These are phyloP conservation scores for Scutellaria baicalensis DNA, from an alignment of 257 asterid species.

Conservation along the genomic window DNA sequence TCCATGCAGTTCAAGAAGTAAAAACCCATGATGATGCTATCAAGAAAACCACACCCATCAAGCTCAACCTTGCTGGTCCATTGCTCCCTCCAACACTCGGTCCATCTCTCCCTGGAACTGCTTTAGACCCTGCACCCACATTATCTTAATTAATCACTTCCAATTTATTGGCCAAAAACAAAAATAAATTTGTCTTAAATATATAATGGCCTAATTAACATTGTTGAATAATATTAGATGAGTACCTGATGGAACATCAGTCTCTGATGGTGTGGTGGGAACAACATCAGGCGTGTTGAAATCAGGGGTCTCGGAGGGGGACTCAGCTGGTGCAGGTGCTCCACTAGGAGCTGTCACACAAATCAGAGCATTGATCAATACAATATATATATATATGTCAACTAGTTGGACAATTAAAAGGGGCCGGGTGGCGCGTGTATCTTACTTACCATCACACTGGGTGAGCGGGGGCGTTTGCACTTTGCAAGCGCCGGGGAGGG, in stretches of 20 bases:
- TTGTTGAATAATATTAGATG: neutral
- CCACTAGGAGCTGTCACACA: constrained; percentile 15
- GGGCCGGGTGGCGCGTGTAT: neutral
- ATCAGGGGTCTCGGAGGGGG: constrained; percentile 24
- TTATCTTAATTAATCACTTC: neutral
- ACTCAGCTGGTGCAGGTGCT: constrained; percentile 23
- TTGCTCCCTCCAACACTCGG: constrained; percentile 25
- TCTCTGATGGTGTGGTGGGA: constrained; percentile 15
- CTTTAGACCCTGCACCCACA: constrained; percentile 27
- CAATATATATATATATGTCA: neutral
- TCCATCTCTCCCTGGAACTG: constrained; percentile 23
- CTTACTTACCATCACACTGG: constrained; percentile 31
- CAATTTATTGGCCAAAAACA: neutral
- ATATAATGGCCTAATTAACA: neutral
- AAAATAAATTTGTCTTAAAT: neutral
- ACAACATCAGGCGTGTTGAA: constrained; percentile 12
- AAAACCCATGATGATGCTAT: constrained; percentile 12
- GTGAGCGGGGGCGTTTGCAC: constrained; percentile 44
- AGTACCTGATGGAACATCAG: constrained; percentile 32
- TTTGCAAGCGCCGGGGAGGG: constrained; percentile 42
- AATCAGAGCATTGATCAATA: neutral
- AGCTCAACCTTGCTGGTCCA: constrained; percentile 2
- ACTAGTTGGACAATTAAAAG: neutral
- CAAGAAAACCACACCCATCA: constrained; percentile 8
- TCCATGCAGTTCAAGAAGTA: constrained; percentile 10